phyloP scores from a whole-genome alignment of 352 stramenopile species.

The Saprolegnia diclina region DNA sequence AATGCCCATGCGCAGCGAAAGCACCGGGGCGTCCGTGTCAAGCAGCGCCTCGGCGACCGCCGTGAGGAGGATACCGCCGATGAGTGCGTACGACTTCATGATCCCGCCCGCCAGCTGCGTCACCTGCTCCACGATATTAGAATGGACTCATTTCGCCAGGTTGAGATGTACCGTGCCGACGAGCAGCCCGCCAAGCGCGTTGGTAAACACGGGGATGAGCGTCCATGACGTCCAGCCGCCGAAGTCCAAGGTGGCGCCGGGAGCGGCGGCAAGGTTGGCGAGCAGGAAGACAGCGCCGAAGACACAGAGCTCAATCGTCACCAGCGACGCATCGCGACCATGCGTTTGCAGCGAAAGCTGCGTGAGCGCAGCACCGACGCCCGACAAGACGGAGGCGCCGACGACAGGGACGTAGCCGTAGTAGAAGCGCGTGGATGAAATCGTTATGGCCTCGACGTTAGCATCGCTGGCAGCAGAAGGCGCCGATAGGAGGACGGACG shows the following conservation, averaged over 20 bases:
- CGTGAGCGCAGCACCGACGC: constrained; percentile 65
- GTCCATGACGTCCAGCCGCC: constrained; percentile 70
- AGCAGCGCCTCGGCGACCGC: constrained; percentile 69
- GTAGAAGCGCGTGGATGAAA: constrained; percentile 41
- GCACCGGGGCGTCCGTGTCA: constrained; percentile 43
- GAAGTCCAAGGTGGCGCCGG: constrained; percentile 34
- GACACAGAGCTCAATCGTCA: constrained; percentile 75
- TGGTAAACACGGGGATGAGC: constrained; percentile 72
- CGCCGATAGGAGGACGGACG: constrained; percentile 56
- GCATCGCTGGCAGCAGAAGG: background rate
- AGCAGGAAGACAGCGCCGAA: constrained; percentile 71
- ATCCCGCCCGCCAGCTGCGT: constrained; percentile 89
- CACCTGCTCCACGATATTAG: constrained; percentile 37
- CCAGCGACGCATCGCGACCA: constrained; percentile 59
- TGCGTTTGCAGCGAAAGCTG: constrained; percentile 74
- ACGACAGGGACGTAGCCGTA: constrained; percentile 63
- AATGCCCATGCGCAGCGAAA: constrained; percentile 61
- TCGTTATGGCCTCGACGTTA: constrained; percentile 19
- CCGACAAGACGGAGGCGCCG: constrained; percentile 64
- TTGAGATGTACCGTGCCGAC: constrained; percentile 51
- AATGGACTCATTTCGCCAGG: background rate
- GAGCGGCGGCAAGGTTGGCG: constrained; percentile 37
- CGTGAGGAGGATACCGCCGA: constrained; percentile 84
- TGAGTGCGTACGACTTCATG: constrained; percentile 84
- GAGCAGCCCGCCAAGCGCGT: constrained; percentile 73